Evolutionary conservation across 805 yeast species (phyloP).

Genomic region (Blastobotrys muscicola): DNA sequence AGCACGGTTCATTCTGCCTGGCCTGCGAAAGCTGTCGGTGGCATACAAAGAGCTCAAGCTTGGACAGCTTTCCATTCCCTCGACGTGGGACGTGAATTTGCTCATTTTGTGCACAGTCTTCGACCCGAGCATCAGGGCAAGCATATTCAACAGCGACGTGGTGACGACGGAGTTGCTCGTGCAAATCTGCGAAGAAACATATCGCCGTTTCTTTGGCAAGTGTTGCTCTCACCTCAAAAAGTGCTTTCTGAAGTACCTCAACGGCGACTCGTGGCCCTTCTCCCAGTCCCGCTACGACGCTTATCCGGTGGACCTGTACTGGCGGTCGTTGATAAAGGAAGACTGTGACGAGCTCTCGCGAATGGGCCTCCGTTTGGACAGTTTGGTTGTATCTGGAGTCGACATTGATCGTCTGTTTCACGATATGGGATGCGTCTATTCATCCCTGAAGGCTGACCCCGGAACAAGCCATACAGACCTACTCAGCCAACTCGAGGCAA

Average conservation of each 20-base stretch:
- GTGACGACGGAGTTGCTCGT: not conserved
- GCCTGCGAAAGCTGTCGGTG: too few species aligned
- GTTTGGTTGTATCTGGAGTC: not conserved
- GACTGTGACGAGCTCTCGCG: conserved; percentile 1
- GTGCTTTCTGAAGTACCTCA: not conserved
- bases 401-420: conserved; percentile 1
- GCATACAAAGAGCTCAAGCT: too few species aligned
- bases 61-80: too few species aligned
- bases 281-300: not conserved
- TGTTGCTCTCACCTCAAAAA: not conserved
- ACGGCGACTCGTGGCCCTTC: conserved; percentile 1
- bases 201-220: not conserved
- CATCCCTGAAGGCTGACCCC: conserved; percentile 1
- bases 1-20: too few species aligned
- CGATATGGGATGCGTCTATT: conserved; percentile 1
- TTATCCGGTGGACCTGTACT: not conserved
- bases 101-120: not conserved
- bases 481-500: too few species aligned
- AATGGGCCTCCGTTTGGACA: conserved; percentile 2
- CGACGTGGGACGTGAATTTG: conserved; percentile 2
- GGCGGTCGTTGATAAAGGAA: conserved; percentile 1
- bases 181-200: not conserved
- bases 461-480: not conserved
- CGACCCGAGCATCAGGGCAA: conserved; percentile 1
- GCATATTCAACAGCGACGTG: not conserved